A percentile compares a stretch with the other conserved stretches of the same genome.
phyloP scores from a whole-genome alignment of 1,139 yeast species.

The Hanseniaspora uvarum region DNA sequence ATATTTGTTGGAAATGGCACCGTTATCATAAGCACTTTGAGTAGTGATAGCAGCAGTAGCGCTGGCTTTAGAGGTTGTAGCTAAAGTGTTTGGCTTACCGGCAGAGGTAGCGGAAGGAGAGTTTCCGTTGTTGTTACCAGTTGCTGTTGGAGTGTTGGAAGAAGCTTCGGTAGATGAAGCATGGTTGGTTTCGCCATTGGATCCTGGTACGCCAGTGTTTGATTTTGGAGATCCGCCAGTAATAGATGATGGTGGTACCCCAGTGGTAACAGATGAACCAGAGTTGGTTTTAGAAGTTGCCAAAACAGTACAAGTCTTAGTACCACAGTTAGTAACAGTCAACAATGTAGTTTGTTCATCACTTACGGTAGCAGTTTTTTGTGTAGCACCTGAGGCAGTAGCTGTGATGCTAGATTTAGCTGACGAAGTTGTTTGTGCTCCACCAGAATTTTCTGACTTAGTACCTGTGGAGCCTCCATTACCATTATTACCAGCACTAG shows the following conservation, averaged over 20 bases:
- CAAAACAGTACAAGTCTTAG: not conserved
- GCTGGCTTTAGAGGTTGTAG: not conserved
- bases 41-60: not conserved
- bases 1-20: not conserved
- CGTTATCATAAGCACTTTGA: not conserved
- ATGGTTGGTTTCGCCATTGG: not conserved
- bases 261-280: not conserved
- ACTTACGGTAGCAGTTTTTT: not conserved
- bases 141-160: not conserved
- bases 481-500: not conserved
- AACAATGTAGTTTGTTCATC: not conserved
- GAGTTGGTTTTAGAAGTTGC: not conserved
- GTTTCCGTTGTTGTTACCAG: not conserved
- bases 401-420: not conserved
- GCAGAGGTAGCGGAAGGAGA: not conserved
- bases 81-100: not conserved
- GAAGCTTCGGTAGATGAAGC: not conserved
- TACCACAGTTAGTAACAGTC: constrained; percentile 5
- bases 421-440: not conserved
- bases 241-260: no score
- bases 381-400: not conserved
- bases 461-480: not conserved
- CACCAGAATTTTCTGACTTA: not conserved
- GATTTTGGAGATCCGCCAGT: not conserved
- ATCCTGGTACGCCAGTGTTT: not conserved